Conservation (phyloP, 2,329 filamentous ascomycete genomes). For the Aureobasidium sp. region DNA sequence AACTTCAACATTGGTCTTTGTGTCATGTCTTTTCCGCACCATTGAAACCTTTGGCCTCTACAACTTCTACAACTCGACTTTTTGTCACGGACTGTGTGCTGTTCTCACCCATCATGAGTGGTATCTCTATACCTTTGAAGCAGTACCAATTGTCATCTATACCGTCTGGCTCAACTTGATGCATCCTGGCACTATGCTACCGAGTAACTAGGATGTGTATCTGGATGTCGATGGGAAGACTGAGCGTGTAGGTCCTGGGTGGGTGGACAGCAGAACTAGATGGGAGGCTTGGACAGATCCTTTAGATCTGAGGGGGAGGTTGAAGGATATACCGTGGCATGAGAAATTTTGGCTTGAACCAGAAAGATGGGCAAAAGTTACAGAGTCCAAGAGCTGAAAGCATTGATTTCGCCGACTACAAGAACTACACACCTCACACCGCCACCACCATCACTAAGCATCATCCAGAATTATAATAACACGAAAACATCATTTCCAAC, state of each 20-base stretch:
- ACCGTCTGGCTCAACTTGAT: conserved; percentile 3
- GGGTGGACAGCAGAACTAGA: neutral
- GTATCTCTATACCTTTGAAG: conserved; percentile 63
- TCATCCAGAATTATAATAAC: conserved; percentile 12
- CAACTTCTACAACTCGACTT: conserved; percentile 25
- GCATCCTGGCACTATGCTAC: neutral
- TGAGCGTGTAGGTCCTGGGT: neutral
- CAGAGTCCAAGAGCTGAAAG: no score
- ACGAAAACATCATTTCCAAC: conserved; percentile 15
- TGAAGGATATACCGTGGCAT: neutral
- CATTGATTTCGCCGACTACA: neutral
- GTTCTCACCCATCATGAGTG: conserved; percentile 50
- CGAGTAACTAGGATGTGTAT: neutral
- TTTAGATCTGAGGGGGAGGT: neutral
- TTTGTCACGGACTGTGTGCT: conserved; percentile 34
- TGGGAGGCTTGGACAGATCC: neutral
- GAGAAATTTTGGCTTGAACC: conserved; percentile 8
- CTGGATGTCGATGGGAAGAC: neutral
- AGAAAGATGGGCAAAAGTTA: neutral
- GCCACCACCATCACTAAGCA: no score
- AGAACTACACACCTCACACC: conserved; percentile 23
- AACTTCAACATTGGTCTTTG: conserved; percentile 52
- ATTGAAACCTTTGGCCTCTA: conserved; percentile 51
- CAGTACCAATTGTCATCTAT: neutral
- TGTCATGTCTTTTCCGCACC: conserved; percentile 59